Evolutionary conservation across 2,329 filamentous ascomycete genomes (phyloP), one percentile per base, ranked within the genome.

Genomic region (Lachnellula subtilissima): DNA sequence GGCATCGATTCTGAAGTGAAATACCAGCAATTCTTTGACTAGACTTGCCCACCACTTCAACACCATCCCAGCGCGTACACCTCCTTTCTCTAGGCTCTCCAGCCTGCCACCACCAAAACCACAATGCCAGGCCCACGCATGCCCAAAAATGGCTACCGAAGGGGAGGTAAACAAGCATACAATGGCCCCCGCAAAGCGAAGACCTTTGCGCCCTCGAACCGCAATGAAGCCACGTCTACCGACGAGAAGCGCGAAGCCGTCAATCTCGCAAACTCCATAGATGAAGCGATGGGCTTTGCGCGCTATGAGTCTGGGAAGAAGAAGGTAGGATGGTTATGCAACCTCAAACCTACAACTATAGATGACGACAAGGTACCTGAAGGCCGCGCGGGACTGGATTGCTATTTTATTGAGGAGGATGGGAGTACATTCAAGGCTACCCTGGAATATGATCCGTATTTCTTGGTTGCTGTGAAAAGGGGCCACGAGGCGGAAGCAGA

Each of bases 391-490:
- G 94, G 90, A 8, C 84, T 99, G 55, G 94, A 99, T 75, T 97
- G 91, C 74, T 99, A 97, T 77, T 99, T 99, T 74, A 87, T 99
- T 57, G 89, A 92, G 66, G 89, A 93, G 56, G 89, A 96, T 67
- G 82, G 69, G 55, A 85, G 90, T 14, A 84, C 86, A 49, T 99
- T 99, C 80, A 99, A 99, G 72, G 92, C 94, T 11, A 97, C 92
- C 0, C 76, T 99, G 62, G 91, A 96, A 75, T 97, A 96, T 71
- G 91, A 97, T 65, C 94, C 94, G 0, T 99, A 99, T 76, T 96
- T 99, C 66, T 75, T 99, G 58, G 84, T 99, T 52, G 93, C 92
- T 0, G 89, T 92, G 52, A 94, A 91, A 72, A 89, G 87, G 68
- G 90, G 91, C 7, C 86, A 85, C 66, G 95, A 99, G 75, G 82